A percentile compares a stretch with the other conserved stretches of the same genome.
phyloP scores from a whole-genome alignment of 371 early-diverging fungal species.

The Syncephalis fuscata region DNA sequence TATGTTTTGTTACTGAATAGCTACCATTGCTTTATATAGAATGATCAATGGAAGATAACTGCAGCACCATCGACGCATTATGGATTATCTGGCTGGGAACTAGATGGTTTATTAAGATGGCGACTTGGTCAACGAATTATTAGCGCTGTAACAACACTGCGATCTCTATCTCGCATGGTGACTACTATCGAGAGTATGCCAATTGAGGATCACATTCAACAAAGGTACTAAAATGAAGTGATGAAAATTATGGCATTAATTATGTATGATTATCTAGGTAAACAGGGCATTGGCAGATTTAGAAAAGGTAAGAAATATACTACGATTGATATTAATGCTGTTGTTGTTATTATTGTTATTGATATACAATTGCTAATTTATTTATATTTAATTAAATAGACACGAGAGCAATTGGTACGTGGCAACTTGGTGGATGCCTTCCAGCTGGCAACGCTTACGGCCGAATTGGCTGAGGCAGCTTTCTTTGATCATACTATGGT shows the following conservation, averaged over 20 bases:
- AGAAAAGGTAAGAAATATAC: constrained; percentile 2
- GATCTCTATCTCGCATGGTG: constrained; percentile 63
- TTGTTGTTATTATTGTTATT: too few relatives aligned
- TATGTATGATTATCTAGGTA: constrained; percentile 1
- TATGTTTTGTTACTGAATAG: not conserved
- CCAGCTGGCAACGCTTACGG: too few relatives aligned
- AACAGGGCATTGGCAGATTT: constrained; percentile 6
- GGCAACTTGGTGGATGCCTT: too few relatives aligned
- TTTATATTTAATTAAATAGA: too few relatives aligned
- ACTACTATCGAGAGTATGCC: constrained; percentile 79
- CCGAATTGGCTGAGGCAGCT: constrained; percentile 53
- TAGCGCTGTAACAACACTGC: constrained; percentile 52
- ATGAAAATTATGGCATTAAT: not conserved
- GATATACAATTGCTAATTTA: too few relatives aligned
- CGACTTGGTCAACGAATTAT: constrained; percentile 50
- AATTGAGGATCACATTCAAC: constrained; percentile 63
- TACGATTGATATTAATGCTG: not conserved
- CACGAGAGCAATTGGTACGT: too few relatives aligned
- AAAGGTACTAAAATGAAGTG: constrained; percentile 17
- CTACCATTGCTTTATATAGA: not conserved
- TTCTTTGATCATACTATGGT: constrained; percentile 97
- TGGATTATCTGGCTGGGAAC: constrained; percentile 55
- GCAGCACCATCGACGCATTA: constrained; percentile 8
- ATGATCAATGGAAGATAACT: not conserved
- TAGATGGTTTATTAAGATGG: constrained; percentile 45